Conservation (phyloP, 208 protist species). For the Leptomonas pyrrhocoris region DNA sequence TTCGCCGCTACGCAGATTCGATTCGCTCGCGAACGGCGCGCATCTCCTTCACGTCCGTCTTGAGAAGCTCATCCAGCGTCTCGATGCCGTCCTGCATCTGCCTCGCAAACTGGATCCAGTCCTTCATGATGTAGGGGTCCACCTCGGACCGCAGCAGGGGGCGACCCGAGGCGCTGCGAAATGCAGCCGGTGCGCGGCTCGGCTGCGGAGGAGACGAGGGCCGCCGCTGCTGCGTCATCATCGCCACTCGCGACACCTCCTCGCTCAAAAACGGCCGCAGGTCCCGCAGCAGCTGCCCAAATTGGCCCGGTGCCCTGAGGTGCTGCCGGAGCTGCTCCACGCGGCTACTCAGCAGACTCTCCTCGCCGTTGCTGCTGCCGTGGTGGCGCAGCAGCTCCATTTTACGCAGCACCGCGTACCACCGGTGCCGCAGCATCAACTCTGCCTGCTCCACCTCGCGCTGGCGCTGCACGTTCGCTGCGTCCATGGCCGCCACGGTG, state of each 20-base stretch:
- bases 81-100: constrained; percentile 72
- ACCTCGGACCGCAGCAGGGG: constrained; percentile 45
- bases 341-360: constrained; percentile 42
- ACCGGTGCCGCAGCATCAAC: constrained; percentile 67
- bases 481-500: constrained; percentile 42
- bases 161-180: constrained; percentile 1
- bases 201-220: not conserved
- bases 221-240: constrained; percentile 16
- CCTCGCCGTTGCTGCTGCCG: constrained; percentile 42
- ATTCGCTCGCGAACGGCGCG: constrained; percentile 47
- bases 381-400: constrained; percentile 60
- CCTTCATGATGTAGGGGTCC: constrained; percentile 46
- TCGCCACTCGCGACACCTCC: constrained; percentile 48
- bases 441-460: constrained; percentile 56
- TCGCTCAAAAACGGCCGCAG: constrained; percentile 56
- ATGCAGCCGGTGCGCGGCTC: constrained; percentile 12
- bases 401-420: constrained; percentile 51
- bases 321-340: constrained; percentile 46
- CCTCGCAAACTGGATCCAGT: constrained; percentile 52
- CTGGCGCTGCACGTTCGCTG: constrained; percentile 41
- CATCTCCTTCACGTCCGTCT: constrained; percentile 54
- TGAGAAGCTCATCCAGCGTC: constrained; percentile 44
- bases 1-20: not conserved
- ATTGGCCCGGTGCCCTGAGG: constrained; percentile 54
- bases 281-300: constrained; percentile 41